These are phyloP conservation scores for Jasminum sambac DNA, from an alignment of 257 asterid species.

Conservation along the genomic window DNA sequence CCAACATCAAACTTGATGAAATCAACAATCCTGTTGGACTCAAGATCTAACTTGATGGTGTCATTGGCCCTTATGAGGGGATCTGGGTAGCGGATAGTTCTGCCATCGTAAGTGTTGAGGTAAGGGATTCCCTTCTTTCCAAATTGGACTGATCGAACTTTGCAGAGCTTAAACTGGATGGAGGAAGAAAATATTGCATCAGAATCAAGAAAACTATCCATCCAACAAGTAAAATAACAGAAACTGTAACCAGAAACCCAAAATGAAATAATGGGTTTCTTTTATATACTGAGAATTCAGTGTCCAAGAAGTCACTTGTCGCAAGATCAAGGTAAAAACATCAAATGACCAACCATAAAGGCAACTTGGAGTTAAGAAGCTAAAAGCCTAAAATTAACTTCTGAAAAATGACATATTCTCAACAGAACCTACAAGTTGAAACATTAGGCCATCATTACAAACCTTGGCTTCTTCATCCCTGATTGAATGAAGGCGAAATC, in stretches of 20 bases:
- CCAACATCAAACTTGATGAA: constrained; percentile 33
- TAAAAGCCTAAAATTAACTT: not conserved
- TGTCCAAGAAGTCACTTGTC: not conserved
- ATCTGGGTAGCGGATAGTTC: constrained; percentile 2
- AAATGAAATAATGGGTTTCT: not conserved
- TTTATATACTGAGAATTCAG: not conserved
- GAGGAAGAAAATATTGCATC: not conserved
- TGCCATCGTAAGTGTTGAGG: not conserved
- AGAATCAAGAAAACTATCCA: not conserved
- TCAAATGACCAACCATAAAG: not conserved
- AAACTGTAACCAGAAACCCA: not conserved
- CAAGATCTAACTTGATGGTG: not conserved
- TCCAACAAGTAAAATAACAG: not conserved
- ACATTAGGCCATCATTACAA: not conserved
- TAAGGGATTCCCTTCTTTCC: constrained; percentile 1
- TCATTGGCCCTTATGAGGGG: not conserved
- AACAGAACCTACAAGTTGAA: not conserved
- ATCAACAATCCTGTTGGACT: constrained; percentile 3
- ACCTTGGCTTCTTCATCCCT: constrained; percentile 43
- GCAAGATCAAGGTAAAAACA: not conserved
- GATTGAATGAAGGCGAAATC: constrained; percentile 32
- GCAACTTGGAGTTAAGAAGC: not conserved
- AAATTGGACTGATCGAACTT: not conserved
- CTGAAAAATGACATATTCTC: not conserved
- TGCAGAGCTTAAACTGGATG: not conserved